These are phyloP conservation scores for Penicillium alfredii DNA, from an alignment of 495 filamentous ascomycete genomes.

Conservation along the genomic window DNA sequence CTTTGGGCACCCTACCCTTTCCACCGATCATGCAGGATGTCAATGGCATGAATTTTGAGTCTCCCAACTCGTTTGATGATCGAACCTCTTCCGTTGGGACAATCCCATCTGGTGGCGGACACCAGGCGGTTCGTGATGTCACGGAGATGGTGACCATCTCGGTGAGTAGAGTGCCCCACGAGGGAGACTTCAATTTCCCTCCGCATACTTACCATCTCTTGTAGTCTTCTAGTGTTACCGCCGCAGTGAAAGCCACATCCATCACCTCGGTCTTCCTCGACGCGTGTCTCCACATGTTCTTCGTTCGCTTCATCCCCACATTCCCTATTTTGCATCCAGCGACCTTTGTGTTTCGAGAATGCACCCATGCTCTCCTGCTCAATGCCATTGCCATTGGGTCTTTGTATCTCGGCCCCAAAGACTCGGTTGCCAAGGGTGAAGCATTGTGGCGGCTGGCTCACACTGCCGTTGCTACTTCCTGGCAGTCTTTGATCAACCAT, in stretches of 20 bases:
- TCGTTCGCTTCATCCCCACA: slow-evolving; percentile 44
- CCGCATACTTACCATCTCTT: not conserved
- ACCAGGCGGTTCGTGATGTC: slow-evolving; percentile 43
- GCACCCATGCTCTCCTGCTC: slow-evolving; percentile 40
- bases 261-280: slow-evolving; percentile 46
- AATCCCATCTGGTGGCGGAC: slow-evolving; percentile 40
- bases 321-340: slow-evolving; percentile 45
- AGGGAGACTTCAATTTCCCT: slow-evolving; percentile 1
- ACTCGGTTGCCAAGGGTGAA: slow-evolving; percentile 43
- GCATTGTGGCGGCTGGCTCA: slow-evolving; percentile 44
- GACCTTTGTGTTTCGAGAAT: slow-evolving; percentile 46
- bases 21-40: slow-evolving; percentile 32
- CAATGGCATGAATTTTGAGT: slow-evolving; percentile 30
- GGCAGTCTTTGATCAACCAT: slow-evolving; percentile 45
- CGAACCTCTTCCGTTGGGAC: slow-evolving; percentile 32
- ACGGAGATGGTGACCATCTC: slow-evolving; percentile 44
- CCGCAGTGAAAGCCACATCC: slow-evolving; percentile 41
- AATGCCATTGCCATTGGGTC: slow-evolving; percentile 48
- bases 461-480: slow-evolving; percentile 45
- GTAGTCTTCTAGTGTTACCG: slow-evolving; percentile 42
- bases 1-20: slow-evolving; percentile 38
- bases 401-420: slow-evolving; percentile 42
- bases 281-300: slow-evolving; percentile 48
- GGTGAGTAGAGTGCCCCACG: slow-evolving; percentile 20
- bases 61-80: slow-evolving; percentile 35